Base-by-base conservation (phyloP, 2,329 filamentous ascomycete genomes). In the Aspergillus amoenus region DNA sequence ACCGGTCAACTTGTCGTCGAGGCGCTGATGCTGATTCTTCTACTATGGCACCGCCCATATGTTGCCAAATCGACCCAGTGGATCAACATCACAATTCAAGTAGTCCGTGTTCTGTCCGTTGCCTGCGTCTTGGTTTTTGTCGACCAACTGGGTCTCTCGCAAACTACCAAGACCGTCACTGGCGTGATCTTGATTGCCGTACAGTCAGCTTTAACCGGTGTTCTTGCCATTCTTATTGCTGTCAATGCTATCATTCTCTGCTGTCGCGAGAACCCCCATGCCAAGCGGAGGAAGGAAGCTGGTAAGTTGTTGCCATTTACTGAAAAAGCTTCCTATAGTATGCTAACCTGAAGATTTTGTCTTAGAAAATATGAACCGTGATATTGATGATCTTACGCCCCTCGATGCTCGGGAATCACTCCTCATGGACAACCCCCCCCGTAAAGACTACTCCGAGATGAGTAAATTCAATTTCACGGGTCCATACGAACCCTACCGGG, bases 181-280 rank as follows among this genome's bases (percentile, higher is more conserved):
- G 94, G 94, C 55, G 85, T 97, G n/a, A 90, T 92, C 15, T 82
- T 99, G 58, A 94, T 97, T 64, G 91, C 88, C n/a, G 83, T 97
- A 5, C 94, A 99, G 76, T 90, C 90, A 0, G 84, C 88, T 0
- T 78, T 99, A 64, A 96, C 93, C 5, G 92, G 84, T 60, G 75
- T 91, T 22, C 81, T 99, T 56, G 93, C 91, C 3, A 89, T 97
- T 51, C 81, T 97, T 30, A 96, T 99, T 66, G 84, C 84, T 11
- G 90, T 93, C 78, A 97, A 97, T 70, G 91, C 91, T 46, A 85
- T 97, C 70, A 89, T 91, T 66, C 83, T 87, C 52, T 92, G 88
- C 76, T 87, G 86, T 82, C 89, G 89, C 72, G 85, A 92, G 78
- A 97, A 97, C 78, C 93, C 93, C 4, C 93, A 97, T 75, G 87